These are phyloP conservation scores for Acacia confusa DNA, from an alignment of 306 rosid species.

Conservation along the genomic window DNA sequence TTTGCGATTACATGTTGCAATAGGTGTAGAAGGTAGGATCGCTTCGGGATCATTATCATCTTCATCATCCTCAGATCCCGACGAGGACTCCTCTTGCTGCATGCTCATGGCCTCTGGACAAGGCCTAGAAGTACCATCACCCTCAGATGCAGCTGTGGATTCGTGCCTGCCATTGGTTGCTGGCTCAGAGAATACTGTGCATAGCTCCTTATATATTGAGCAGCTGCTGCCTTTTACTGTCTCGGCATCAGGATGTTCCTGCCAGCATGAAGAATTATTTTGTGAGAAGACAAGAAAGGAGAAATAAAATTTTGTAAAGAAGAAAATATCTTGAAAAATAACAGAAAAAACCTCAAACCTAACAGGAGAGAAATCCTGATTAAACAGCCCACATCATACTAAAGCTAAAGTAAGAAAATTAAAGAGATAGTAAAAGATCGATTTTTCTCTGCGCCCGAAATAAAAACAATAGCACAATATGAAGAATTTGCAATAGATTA, in stretches of 20 bases:
- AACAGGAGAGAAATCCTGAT: not conserved
- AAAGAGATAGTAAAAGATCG: not conserved
- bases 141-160: constrained; percentile 38
- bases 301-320: not conserved
- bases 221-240: constrained; percentile 59
- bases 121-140: constrained; percentile 34
- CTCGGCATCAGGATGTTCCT: constrained; percentile 70
- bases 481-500: not conserved
- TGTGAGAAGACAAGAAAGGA: not conserved
- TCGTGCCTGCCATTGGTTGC: constrained; percentile 54
- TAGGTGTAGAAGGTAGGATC: constrained; percentile 45
- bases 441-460: not conserved
- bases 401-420: not conserved
- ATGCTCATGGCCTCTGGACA: constrained; percentile 41
- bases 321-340: not conserved
- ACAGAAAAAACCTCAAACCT: not conserved
- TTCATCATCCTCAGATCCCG: constrained; percentile 57
- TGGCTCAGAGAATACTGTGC: constrained; percentile 65
- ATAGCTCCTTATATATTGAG: constrained; percentile 67
- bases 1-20: constrained; percentile 46
- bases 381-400: not conserved
- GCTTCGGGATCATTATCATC: constrained; percentile 44
- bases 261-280: constrained; percentile 10
- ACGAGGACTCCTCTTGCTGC: constrained; percentile 47
- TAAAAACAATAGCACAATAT: not conserved